Evolutionary conservation across 2,329 filamentous ascomycete species (phyloP).

Genomic region (Lanzia echinophila): DNA sequence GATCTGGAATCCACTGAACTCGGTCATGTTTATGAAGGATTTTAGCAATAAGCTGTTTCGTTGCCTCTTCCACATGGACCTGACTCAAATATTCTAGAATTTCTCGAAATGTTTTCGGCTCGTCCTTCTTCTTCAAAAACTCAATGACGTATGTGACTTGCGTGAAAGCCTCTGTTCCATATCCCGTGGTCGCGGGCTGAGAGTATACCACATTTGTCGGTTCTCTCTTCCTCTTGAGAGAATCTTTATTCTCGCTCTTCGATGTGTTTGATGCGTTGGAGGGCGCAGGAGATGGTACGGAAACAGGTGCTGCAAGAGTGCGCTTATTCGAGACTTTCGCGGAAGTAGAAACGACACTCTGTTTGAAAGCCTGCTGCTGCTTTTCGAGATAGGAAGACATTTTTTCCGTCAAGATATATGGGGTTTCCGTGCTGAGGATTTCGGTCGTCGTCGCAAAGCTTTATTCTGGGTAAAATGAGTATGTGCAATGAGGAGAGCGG

Average conservation of each 20-base stretch:
- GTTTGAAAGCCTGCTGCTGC: slow-evolving; percentile 56
- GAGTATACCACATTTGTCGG: slow-evolving; percentile 58
- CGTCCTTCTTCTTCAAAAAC: slow-evolving; percentile 67
- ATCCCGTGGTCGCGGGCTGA: slow-evolving; percentile 68
- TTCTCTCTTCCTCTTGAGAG: slow-evolving; percentile 54
- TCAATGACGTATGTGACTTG: slow-evolving; percentile 84
- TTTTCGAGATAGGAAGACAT: slow-evolving; percentile 60
- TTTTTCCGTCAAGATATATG: neutral
- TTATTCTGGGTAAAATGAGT: too few species aligned
- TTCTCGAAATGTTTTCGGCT: slow-evolving; percentile 64
- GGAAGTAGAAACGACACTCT: slow-evolving; percentile 55
- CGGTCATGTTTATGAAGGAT: slow-evolving; percentile 60
- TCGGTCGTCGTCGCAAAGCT: too few species aligned
- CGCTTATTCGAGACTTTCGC: slow-evolving; percentile 51
- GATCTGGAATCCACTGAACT: slow-evolving; percentile 50
- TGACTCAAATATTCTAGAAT: slow-evolving; percentile 77
- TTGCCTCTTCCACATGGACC: slow-evolving; percentile 51
- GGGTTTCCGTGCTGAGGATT: neutral
- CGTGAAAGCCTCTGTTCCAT: slow-evolving; percentile 74
- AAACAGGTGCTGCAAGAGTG: slow-evolving; percentile 42
- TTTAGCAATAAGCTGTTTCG: slow-evolving; percentile 57
- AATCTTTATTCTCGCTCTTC: slow-evolving; percentile 49
- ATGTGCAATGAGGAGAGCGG: too few species aligned
- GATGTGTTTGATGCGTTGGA: slow-evolving; percentile 48
- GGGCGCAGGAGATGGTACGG: slow-evolving; percentile 56